phyloP scores from a whole-genome alignment of 1,139 yeast species.

The Yamadazyma sp. region DNA sequence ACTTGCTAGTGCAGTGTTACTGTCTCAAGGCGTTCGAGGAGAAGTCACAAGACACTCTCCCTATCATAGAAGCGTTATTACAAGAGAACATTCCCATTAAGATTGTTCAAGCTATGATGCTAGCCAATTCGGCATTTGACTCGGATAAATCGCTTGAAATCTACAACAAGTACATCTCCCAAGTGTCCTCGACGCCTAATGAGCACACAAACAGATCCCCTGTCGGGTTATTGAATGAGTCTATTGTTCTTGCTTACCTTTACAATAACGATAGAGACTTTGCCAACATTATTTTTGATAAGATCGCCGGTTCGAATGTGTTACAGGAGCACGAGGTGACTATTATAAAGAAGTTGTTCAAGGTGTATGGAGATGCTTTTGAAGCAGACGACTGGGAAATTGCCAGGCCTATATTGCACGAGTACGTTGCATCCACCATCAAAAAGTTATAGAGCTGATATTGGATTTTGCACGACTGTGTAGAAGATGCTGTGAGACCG shows the following conservation, averaged over 20 bases:
- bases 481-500: too few relatives aligned
- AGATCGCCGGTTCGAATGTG: slow-evolving; percentile 46
- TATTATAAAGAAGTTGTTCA: slow-evolving; percentile 46
- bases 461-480: too few relatives aligned
- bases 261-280: slow-evolving; percentile 58
- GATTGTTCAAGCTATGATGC: slow-evolving; percentile 44
- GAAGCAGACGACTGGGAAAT: slow-evolving; percentile 32
- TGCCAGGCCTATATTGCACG: slow-evolving; percentile 23
- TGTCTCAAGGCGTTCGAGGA: slow-evolving; percentile 43
- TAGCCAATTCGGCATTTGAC: slow-evolving; percentile 47
- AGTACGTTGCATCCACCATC: slow-evolving; percentile 10
- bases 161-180: slow-evolving; percentile 51
- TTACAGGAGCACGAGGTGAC: slow-evolving; percentile 46
- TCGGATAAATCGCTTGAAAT: slow-evolving; percentile 46
- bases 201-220: slow-evolving; percentile 36
- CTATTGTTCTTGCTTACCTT: slow-evolving; percentile 50
- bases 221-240: slow-evolving; percentile 52
- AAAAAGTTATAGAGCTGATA: slow-evolving; percentile 11
- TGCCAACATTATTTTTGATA: slow-evolving; percentile 60
- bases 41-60: slow-evolving; percentile 29
- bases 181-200: slow-evolving; percentile 37
- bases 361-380: slow-evolving; percentile 57
- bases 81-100: slow-evolving; percentile 35
- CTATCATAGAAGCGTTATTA: slow-evolving; percentile 48
- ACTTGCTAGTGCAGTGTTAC: slow-evolving; percentile 27